Conservation (phyloP, 192 early-diverging fungal species). For the Funneliformis mosseae region DNA sequence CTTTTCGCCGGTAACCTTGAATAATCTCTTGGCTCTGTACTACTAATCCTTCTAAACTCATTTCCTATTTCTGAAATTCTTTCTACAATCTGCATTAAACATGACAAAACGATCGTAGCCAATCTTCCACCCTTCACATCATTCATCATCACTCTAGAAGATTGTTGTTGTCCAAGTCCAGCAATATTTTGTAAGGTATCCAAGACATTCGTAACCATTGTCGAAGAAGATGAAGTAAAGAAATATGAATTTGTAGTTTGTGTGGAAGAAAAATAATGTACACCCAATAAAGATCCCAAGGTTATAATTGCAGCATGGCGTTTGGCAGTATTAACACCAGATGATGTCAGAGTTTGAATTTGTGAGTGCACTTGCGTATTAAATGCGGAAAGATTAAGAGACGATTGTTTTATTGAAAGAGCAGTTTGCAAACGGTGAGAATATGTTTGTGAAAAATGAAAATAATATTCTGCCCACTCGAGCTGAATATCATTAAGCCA, state of each 20-base stretch:
- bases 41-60: constrained; percentile 28
- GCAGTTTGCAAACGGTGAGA: constrained; percentile 26
- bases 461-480: constrained; percentile 27
- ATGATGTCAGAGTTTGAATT: constrained; percentile 27
- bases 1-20: constrained; percentile 51
- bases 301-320: constrained; percentile 36
- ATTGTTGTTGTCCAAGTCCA: constrained; percentile 21
- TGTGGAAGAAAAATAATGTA: constrained; percentile 27
- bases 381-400: constrained; percentile 17
- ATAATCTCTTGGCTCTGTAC: constrained; percentile 55
- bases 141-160: constrained; percentile 33
- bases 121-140: constrained; percentile 55
- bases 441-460: constrained; percentile 38
- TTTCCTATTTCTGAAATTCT: constrained; percentile 31
- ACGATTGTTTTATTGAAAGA: constrained; percentile 8
- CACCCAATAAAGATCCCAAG: constrained; percentile 38
- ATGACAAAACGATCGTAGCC: constrained; percentile 47
- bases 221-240: constrained; percentile 10
- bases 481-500: neutral
- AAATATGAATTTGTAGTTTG: constrained; percentile 11
- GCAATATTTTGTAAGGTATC: constrained; percentile 33
- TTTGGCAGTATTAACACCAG: constrained; percentile 12
- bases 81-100: constrained; percentile 37
- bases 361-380: constrained; percentile 20
- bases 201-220: constrained; percentile 17